Evolutionary conservation across 1,139 yeast genomes (phyloP).

Genomic region (Suhomyces taliae): DNA sequence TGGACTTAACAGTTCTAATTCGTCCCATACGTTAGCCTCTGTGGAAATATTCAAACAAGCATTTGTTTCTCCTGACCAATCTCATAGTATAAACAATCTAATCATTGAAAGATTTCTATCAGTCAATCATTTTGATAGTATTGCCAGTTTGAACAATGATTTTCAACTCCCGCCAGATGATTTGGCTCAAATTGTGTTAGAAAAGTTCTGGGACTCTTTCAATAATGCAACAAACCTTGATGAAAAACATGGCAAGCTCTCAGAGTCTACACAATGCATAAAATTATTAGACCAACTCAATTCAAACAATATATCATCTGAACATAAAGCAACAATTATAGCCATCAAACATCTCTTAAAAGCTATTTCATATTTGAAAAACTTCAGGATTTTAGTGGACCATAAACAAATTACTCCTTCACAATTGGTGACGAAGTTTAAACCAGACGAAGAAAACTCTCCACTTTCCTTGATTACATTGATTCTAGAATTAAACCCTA

Average conservation of each 20-base stretch:
- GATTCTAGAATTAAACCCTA: slow-evolving; percentile 56
- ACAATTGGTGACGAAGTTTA: slow-evolving; percentile 26
- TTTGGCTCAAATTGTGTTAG: slow-evolving; percentile 23
- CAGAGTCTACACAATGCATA: slow-evolving; percentile 42
- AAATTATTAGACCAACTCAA: slow-evolving; percentile 30
- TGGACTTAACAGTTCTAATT: slow-evolving; percentile 34
- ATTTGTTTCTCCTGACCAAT: slow-evolving; percentile 25
- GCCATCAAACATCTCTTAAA: slow-evolving; percentile 30
- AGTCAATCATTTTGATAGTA: slow-evolving; percentile 35
- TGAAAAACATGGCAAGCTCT: slow-evolving; percentile 46
- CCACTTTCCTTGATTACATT: slow-evolving; percentile 27
- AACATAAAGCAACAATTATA: slow-evolving; percentile 19
- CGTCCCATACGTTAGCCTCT: slow-evolving; percentile 25
- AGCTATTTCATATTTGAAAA: slow-evolving; percentile 30
- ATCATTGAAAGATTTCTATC: slow-evolving; percentile 42
- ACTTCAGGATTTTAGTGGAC: slow-evolving; percentile 40
- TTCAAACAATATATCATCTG: slow-evolving; percentile 11
- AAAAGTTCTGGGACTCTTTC: slow-evolving; percentile 57
- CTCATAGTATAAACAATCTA: slow-evolving; percentile 27
- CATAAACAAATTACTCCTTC: slow-evolving; percentile 31
- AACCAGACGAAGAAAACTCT: slow-evolving; percentile 5
- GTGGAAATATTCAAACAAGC: slow-evolving; percentile 26
- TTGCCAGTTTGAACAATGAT: slow-evolving; percentile 20
- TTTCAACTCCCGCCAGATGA: slow-evolving; percentile 15
- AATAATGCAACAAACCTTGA: slow-evolving; percentile 52